These are phyloP conservation scores for Allantophomopsis cytisporea DNA, from an alignment of 2,329 filamentous ascomycete genomes.

Conservation along the genomic window DNA sequence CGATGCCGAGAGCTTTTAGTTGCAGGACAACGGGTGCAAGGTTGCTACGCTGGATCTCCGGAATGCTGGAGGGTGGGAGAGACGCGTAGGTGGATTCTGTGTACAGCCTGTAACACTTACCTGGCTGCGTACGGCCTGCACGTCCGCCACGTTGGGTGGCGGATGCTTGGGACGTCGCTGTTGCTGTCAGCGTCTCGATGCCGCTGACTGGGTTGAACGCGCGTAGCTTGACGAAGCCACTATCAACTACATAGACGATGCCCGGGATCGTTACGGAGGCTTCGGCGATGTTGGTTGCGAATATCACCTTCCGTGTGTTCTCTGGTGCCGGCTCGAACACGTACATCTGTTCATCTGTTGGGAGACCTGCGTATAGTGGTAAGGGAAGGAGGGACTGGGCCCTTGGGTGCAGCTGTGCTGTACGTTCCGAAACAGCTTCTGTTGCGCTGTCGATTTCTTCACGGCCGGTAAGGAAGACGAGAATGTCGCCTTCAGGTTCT, in stretches of 20 bases:
- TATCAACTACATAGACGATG: conserved; percentile 82
- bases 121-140: conserved; percentile 76
- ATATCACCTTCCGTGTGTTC: conserved; percentile 78
- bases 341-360: conserved; percentile 87
- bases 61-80: conserved; percentile 61
- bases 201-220: conserved; percentile 74
- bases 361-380: conserved; percentile 79
- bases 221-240: conserved; percentile 80
- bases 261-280: conserved; percentile 90
- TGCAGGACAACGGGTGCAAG: conserved; percentile 80
- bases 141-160: conserved; percentile 85
- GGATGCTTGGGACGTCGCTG: conserved; percentile 77
- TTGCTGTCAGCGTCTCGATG: conserved; percentile 76
- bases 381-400: conserved; percentile 52
- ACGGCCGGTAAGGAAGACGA: conserved; percentile 83
- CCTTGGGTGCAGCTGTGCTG: conserved; percentile 45
- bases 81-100: conserved; percentile 58
- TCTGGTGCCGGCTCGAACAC: conserved; percentile 77
- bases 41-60: conserved; percentile 87
- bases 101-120: conserved; percentile 90
- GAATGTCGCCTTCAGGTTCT: conserved; percentile 72
- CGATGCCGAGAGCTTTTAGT: conserved; percentile 87
- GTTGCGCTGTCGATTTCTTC: conserved; percentile 82
- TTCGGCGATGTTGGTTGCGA: conserved; percentile 93
- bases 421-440: conserved; percentile 64